phyloP scores from a whole-genome alignment of 305 asterid genomes.

The Solanum aculeatissimum region DNA sequence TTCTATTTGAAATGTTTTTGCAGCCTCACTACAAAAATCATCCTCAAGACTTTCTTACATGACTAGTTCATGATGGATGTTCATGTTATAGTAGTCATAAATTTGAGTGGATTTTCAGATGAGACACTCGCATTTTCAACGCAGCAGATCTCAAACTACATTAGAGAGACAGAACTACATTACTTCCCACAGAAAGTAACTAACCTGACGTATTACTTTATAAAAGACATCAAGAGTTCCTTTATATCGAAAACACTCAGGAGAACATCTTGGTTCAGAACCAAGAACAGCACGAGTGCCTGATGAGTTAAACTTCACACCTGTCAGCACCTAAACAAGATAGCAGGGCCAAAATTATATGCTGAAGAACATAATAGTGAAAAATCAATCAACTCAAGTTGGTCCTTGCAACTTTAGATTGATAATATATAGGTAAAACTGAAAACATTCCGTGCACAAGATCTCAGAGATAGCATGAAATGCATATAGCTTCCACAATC shows the following conservation, averaged over 20 bases:
- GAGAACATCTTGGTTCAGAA: constrained; percentile 33
- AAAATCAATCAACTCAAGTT: not conserved
- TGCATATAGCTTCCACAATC: not conserved
- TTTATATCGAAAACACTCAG: constrained; percentile 46
- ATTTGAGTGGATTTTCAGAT: not conserved
- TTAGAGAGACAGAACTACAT: not conserved
- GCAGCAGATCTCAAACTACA: not conserved
- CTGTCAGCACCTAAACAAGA: constrained; percentile 43
- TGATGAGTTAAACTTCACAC: constrained; percentile 21
- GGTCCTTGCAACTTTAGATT: not conserved
- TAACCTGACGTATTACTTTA: constrained; percentile 67
- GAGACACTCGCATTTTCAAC: not conserved
- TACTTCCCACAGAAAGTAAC: constrained; percentile 11
- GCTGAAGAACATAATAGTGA: not conserved
- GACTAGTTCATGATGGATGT: not conserved
- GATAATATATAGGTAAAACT: not conserved
- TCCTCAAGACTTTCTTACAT: not conserved
- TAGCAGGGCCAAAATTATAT: not conserved
- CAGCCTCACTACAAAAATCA: not conserved
- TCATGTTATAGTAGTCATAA: not conserved
- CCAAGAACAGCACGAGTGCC: constrained; percentile 19
- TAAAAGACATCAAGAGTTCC: constrained; percentile 69
- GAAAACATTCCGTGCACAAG: not conserved
- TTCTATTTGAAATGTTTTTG: not conserved
- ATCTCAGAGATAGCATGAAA: not conserved